Percentiles rank a stretch among this genome's conserved stretches.
These are phyloP conservation scores for Leccinum fibrillosum DNA, from an alignment of 768 basidiomycete species.

Conservation along the genomic window DNA sequence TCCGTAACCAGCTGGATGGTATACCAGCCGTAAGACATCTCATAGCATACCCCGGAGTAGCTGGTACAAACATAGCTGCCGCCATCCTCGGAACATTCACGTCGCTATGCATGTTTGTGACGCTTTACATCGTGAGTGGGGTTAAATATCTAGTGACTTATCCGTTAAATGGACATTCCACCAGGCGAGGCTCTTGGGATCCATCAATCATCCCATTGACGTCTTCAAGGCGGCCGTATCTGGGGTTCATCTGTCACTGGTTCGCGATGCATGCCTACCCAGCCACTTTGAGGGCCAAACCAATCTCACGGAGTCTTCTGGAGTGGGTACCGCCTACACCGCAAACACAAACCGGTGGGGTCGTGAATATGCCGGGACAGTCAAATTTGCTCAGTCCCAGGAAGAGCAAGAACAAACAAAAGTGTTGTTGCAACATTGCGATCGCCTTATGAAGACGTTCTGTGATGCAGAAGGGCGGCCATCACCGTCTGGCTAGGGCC, in stretches of 20 bases:
- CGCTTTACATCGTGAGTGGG: slow-evolving; percentile 63
- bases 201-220: slow-evolving; percentile 59
- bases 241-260: slow-evolving; percentile 61
- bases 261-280: slow-evolving; percentile 50
- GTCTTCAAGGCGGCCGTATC: slow-evolving; percentile 66
- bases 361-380: slow-evolving; percentile 45
- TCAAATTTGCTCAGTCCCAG: slow-evolving; percentile 50
- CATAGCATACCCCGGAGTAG: slow-evolving; percentile 67
- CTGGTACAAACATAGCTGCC: slow-evolving; percentile 56
- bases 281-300: slow-evolving; percentile 11
- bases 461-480: slow-evolving; percentile 29
- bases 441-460: slow-evolving; percentile 46
- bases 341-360: slow-evolving; percentile 60
- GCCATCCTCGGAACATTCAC: slow-evolving; percentile 45
- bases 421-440: slow-evolving; percentile 52
- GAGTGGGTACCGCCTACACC: slow-evolving; percentile 42
- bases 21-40: slow-evolving; percentile 44
- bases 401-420: slow-evolving; percentile 45
- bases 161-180: slow-evolving; percentile 2
- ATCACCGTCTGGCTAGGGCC: slow-evolving; percentile 14
- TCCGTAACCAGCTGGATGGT: slow-evolving; percentile 21
- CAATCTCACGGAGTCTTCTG: slow-evolving; percentile 14
- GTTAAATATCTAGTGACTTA: neutral
- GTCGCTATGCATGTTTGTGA: slow-evolving; percentile 45
- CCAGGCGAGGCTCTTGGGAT: slow-evolving; percentile 69